Base-by-base conservation (phyloP, 768 basidiomycete genomes). In the Auricularia sp. region DNA sequence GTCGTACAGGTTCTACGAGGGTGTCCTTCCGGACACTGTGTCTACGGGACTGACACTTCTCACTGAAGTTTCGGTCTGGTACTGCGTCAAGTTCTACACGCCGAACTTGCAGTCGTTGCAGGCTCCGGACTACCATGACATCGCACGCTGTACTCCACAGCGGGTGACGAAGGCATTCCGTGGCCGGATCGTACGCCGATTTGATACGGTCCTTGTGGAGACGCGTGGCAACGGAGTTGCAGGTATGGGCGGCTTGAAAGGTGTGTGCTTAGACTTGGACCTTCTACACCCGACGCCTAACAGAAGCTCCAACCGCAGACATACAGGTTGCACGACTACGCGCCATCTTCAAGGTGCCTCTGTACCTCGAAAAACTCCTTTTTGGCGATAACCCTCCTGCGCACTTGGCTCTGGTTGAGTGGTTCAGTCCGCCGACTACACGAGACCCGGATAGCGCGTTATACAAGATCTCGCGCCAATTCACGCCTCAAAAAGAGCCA, bases 281-380 rank as follows among this genome's bases (percentile, higher is more conserved):
- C 29, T 29, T 29, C 29, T 29, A 29, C 29, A 29, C 29, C 44
- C 39, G 39, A 14, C 14, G 12, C 2, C 8, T 16, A 18, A 8
- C 6, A 5, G 14, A 1, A 18, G 47, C 47, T 21, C 47, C 21
- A 3, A 3, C n/a, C 53, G 35, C 61, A 68, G 67, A 65, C n/a
- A 10, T 68, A 7, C 68, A 64, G 16, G 61, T 65, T 62, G 68
- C 64, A 0, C 66, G 58, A 8, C 21, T 68, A 35, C 64, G 64
- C 10, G 66, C 61, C 2, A 54, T 65, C 3, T 68, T 68, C 62
- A 34, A 54, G 18, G 53, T 67, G 3, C 68, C 66, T 0, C 4
- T 4, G 3, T 34, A 54, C 14, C 54, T 58, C 36, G 47, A 51
- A 18, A 10, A 21, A 2, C 18, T 6, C 18, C 8, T 51, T 5